Conservation (phyloP, 208 protist species). For the Leishmania guyanensis region DNA sequence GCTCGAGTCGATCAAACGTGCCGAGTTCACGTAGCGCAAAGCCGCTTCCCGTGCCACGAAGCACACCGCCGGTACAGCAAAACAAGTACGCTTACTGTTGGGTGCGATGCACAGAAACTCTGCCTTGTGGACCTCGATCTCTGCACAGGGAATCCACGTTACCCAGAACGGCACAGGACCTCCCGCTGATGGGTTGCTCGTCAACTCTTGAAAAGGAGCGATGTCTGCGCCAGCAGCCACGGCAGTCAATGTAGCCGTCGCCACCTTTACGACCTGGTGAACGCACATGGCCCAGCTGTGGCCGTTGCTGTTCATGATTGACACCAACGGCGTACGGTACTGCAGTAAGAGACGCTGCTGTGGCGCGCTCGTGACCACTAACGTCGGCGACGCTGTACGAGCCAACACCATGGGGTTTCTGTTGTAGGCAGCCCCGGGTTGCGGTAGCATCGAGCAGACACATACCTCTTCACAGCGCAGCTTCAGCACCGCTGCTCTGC, state of each 20-base stretch:
- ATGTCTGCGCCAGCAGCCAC: not conserved
- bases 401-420: not conserved
- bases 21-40: not conserved
- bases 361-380: not conserved
- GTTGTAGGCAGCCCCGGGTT: not conserved
- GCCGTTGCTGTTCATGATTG: slow-evolving; percentile 5
- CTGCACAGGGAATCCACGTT: not conserved
- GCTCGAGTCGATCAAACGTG: not conserved
- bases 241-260: not conserved
- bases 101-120: slow-evolving; percentile 24
- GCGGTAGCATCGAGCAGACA: not conserved
- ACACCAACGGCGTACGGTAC: not conserved
- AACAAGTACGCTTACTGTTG: not conserved
- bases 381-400: not conserved
- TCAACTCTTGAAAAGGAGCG: not conserved
- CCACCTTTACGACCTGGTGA: not conserved
- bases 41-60: not conserved
- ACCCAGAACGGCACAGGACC: not conserved
- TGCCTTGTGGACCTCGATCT: slow-evolving; percentile 8
- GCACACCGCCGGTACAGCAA: not conserved
- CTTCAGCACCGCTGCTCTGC: not conserved
- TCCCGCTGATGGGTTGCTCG: not conserved
- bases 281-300: slow-evolving; percentile 28
- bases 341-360: not conserved
- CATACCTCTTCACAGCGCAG: slow-evolving; percentile 1